A percentile compares a stretch with the other conserved stretches of the same genome.
These are phyloP conservation scores for Aegilops longissima DNA, from an alignment of 176 grass and related monocot genomes.

Conservation along the genomic window DNA sequence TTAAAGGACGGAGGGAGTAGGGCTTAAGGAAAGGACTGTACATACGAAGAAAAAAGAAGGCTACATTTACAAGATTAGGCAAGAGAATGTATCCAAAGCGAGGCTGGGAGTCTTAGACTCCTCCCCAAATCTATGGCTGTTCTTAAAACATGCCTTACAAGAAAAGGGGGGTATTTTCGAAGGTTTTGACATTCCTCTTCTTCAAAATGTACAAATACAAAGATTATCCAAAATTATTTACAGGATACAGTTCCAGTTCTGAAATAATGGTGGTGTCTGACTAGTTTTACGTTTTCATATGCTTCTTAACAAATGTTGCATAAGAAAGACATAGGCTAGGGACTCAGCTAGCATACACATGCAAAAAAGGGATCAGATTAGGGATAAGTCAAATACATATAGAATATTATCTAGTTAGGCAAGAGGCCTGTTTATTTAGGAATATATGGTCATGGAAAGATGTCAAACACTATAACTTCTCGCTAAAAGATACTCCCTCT, in stretches of 20 bases:
- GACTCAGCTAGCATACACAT: not conserved
- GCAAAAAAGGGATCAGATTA: not conserved
- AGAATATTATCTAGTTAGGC: not conserved
- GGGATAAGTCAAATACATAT: not conserved
- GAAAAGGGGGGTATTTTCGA: not conserved
- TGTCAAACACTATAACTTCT: too few species aligned
- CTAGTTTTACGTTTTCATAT: not conserved
- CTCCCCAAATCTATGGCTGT: not conserved
- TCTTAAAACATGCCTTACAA: not conserved
- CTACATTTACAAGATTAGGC: not conserved
- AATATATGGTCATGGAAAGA: constrained; percentile 6
- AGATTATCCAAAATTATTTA: not conserved
- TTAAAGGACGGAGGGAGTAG: too few species aligned
- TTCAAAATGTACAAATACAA: not conserved
- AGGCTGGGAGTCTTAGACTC: not conserved
- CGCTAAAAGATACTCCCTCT: too few species aligned
- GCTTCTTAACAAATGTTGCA: not conserved
- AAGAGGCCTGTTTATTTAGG: not conserved
- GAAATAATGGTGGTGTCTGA: not conserved
- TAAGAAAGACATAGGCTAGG: not conserved
- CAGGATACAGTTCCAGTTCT: not conserved
- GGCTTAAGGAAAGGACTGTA: not conserved
- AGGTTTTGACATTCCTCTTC: not conserved
- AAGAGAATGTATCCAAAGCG: not conserved
- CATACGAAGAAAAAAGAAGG: not conserved